These are phyloP conservation scores for Mycosphaerella sp. DNA, from an alignment of 2,329 filamentous ascomycete genomes.

Conservation along the genomic window DNA sequence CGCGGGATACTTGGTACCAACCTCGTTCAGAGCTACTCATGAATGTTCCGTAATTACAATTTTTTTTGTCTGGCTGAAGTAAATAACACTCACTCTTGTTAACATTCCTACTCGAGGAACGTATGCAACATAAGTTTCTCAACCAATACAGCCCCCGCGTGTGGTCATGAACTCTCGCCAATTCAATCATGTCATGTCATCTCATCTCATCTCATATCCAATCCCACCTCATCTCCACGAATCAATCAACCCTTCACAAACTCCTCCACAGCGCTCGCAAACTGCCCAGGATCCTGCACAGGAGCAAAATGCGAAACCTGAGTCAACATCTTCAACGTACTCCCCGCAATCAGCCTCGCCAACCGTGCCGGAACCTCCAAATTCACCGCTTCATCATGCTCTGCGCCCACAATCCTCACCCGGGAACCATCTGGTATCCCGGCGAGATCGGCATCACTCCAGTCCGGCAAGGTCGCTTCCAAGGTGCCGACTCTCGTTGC, in stretches of 20 bases:
- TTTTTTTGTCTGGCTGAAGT: no score
- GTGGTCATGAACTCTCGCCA: no score
- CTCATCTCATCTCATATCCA: no score
- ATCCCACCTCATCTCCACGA: no score
- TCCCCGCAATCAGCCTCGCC: slow-evolving; percentile 36
- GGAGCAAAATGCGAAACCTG: slow-evolving; percentile 43
- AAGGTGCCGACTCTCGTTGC: slow-evolving; percentile 36
- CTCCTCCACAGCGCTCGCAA: slow-evolving; percentile 16
- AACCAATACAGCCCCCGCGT: no score
- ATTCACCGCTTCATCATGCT: slow-evolving; percentile 39
- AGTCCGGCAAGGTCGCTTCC: slow-evolving; percentile 36
- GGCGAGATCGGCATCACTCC: slow-evolving; percentile 23
- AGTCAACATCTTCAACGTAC: slow-evolving; percentile 34
- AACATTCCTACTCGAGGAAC: no score
- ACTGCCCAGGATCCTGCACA: slow-evolving; percentile 36
- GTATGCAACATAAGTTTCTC: no score
- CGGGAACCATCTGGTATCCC: slow-evolving; percentile 26
- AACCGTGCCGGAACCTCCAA: slow-evolving; percentile 35
- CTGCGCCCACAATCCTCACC: slow-evolving; percentile 30
- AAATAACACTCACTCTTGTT: no score
- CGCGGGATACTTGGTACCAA: no score
- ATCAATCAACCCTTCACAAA: slow-evolving; percentile 8
- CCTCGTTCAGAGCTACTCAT: no score
- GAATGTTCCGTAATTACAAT: no score
- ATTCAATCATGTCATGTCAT: no score